Base-by-base conservation (phyloP, 2,329 filamentous ascomycete genomes). In the Colletotrichum abscissum region DNA sequence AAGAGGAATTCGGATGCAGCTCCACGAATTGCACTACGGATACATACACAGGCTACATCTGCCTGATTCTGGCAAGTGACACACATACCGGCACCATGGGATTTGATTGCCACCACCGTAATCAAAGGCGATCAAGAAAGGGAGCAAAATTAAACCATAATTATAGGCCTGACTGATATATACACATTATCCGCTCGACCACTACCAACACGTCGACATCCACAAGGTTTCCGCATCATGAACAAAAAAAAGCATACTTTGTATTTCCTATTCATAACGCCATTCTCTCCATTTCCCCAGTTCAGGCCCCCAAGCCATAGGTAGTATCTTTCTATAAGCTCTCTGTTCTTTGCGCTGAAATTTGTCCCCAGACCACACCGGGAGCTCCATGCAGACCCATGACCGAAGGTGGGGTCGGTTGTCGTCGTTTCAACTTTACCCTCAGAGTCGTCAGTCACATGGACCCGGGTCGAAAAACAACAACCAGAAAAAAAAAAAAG, bases 361-460 rank as follows among this genome's bases (percentile, higher is more conserved):
- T 42, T 19, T 46, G 33, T 57, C 49, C 66, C 66, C 52, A 16
- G 6, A 30, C 28, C 14, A 19, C 7, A 64, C 67, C 26, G 22
- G 33, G 26, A 49, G 52, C 60, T 58, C 67, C 59, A 57, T 65
- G 52, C 30, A 64, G 42, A 49, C 35, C 35, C 9, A 42, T 26
- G 55, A 26, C 14, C 49, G 35, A 64, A 14, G 14, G 33, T 22
- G 19, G 42, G 16, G 16, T 22, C 19, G 42, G 42, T 49, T n/a
- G 42, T 49, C 19, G 19, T 35, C 11, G 33, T 35, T 35, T 49
- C 11, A 19, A 49, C 42, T n/a, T 49, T 11, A 12, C 33, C 42
- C 42, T 19, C 42, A 42, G 30, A 63, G 16, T 49, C 33, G 38
- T 73, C 67, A 65, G 38, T 73, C 67, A 65, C 66, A 73, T 65